These are phyloP conservation scores for Solanum etuberosum DNA, from an alignment of 257 asterid species.

Conservation along the genomic window DNA sequence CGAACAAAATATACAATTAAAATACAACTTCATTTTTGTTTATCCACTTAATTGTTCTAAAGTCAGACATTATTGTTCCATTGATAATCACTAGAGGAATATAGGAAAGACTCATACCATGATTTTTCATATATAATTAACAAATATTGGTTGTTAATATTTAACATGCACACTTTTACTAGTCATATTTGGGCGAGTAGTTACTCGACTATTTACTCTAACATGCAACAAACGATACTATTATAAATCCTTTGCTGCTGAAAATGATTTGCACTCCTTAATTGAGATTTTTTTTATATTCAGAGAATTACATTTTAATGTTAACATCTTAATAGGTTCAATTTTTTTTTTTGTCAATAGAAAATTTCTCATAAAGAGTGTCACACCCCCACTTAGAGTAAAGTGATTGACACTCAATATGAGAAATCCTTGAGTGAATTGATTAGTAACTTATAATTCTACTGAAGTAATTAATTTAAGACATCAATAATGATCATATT, in stretches of 20 bases:
- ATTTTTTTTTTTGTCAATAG: no score
- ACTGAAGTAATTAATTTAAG: no score
- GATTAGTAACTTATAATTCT: background rate
- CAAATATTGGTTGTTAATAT: background rate
- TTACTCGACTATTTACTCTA: background rate
- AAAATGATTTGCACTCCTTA: background rate
- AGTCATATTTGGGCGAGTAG: background rate
- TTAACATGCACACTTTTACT: background rate
- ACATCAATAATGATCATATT: background rate
- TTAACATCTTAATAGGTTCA: no score
- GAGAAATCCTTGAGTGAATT: background rate
- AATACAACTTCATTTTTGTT: no score
- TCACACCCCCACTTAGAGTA: background rate
- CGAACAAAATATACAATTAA: background rate
- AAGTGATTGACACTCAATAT: background rate
- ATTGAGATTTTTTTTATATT: background rate
- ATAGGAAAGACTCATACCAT: background rate
- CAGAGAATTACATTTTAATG: background rate
- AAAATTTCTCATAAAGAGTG: background rate
- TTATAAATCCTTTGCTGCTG: background rate
- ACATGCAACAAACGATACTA: background rate
- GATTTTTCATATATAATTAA: background rate
- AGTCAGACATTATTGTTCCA: background rate
- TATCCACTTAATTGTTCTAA: background rate
- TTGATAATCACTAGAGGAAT: background rate